A percentile compares a stretch with the other conserved stretches of the same genome.
These are phyloP conservation scores for Datura wrightii DNA, from an alignment of 257 asterid genomes.

Conservation along the genomic window DNA sequence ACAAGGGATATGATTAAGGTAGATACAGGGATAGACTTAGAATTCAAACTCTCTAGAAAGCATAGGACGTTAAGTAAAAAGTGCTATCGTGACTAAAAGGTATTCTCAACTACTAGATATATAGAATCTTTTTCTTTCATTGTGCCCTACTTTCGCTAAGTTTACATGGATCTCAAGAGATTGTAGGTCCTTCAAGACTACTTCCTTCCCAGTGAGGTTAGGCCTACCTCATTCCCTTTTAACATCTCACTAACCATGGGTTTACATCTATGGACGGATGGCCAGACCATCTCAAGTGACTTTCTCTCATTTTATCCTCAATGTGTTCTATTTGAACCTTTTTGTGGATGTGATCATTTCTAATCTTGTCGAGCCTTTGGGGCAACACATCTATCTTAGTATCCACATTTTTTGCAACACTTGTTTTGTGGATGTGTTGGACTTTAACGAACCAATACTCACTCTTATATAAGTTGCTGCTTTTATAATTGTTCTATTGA, in stretches of 20 bases:
- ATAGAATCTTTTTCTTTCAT: not conserved
- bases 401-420: not conserved
- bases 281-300: not conserved
- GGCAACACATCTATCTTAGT: not conserved
- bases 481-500: not conserved
- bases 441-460: not conserved
- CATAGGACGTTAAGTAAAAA: not conserved
- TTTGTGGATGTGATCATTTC: not conserved
- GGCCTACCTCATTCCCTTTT: not conserved
- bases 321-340: not conserved
- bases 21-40: not conserved
- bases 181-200: not conserved
- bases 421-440: not conserved
- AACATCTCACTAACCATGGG: conserved; percentile 3
- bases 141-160: not conserved
- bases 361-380: not conserved
- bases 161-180: not conserved
- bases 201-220: not conserved
- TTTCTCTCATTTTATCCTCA: not conserved
- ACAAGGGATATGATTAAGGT: not conserved
- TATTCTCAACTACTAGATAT: not conserved
- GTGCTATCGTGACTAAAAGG: not conserved
- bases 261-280: not conserved
- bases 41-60: conserved; percentile 16
- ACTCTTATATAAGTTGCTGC: not conserved